These are phyloP conservation scores for Pyricularia pennisetigena DNA, from an alignment of 2,329 filamentous ascomycete species.

Conservation along the genomic window DNA sequence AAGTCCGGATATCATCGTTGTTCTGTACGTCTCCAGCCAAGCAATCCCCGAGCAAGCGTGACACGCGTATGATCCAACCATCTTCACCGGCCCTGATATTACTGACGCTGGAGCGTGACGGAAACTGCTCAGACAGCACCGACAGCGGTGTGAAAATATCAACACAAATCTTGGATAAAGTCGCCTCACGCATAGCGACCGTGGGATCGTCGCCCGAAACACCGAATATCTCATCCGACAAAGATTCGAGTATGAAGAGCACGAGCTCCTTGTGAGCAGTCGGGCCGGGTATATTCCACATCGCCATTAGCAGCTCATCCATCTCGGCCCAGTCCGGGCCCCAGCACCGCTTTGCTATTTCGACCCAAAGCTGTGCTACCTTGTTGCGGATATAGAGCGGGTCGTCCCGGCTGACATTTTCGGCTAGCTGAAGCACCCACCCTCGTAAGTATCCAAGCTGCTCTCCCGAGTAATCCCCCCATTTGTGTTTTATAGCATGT, in stretches of 20 bases:
- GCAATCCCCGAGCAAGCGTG: constrained; percentile 64
- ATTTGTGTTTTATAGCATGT: constrained; percentile 78
- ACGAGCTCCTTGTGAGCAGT: constrained; percentile 72
- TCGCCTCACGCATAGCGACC: constrained; percentile 71
- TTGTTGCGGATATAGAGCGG: constrained; percentile 85
- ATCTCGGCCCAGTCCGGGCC: constrained; percentile 89
- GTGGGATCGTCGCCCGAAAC: constrained; percentile 65
- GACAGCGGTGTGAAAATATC: constrained; percentile 81
- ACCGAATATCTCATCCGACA: constrained; percentile 91
- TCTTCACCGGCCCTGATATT: constrained; percentile 69
- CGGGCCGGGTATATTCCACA: constrained; percentile 66
- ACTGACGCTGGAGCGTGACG: constrained; percentile 57
- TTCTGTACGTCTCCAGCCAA: constrained; percentile 54
- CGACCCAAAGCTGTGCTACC: constrained; percentile 87
- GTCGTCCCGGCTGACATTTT: constrained; percentile 60
- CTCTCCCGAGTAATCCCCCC: constrained; percentile 60
- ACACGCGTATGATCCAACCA: constrained; percentile 78
- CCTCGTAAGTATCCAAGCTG: constrained; percentile 60
- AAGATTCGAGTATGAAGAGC: constrained; percentile 75
- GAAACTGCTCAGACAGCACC: constrained; percentile 67
- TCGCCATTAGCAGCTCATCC: constrained; percentile 70
- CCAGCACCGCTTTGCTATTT: constrained; percentile 90
- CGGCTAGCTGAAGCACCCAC: constrained; percentile 73
- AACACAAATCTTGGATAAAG: constrained; percentile 80
- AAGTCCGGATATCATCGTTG: constrained; percentile 57